phyloP scores from a whole-genome alignment of 768 basidiomycete species.

The Crucibulum laeve region DNA sequence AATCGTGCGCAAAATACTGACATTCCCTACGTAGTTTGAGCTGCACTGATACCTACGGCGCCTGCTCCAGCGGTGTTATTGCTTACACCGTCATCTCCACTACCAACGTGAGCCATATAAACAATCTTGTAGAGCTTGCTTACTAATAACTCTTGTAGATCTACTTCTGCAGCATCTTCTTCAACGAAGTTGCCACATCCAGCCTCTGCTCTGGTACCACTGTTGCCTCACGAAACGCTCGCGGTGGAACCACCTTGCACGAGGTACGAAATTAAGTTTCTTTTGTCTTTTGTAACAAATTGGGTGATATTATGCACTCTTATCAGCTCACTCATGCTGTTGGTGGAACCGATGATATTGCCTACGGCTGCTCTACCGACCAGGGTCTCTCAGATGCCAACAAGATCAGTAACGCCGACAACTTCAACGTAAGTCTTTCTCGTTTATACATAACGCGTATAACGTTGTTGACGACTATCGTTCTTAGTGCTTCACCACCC shows the following conservation, averaged over 20 bases:
- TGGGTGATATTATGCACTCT: neutral
- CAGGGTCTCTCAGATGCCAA: conserved; percentile 30
- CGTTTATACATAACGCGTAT: neutral
- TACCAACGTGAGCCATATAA: conserved; percentile 29
- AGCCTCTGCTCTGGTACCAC: conserved; percentile 38
- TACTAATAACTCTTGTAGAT: conserved; percentile 21
- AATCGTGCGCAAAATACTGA: neutral
- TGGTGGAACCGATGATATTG: conserved; percentile 34
- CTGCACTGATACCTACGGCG: conserved; percentile 35
- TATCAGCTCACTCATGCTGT: conserved; percentile 37
- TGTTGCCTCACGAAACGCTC: conserved; percentile 39
- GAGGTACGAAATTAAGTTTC: conserved; percentile 21
- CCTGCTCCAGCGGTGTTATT: conserved; percentile 33
- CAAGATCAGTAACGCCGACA: conserved; percentile 36
- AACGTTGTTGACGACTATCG: neutral
- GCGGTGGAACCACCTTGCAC: conserved; percentile 43
- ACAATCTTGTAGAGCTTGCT: neutral
- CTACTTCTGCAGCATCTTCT: conserved; percentile 45
- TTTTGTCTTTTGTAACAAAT: neutral
- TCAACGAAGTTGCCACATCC: conserved; percentile 33
- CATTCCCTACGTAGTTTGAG: conserved; percentile 23
- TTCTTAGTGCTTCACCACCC: conserved; percentile 41
- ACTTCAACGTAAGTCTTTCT: conserved; percentile 34
- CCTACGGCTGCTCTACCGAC: conserved; percentile 36
- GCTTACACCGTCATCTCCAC: conserved; percentile 41